Evolutionary conservation across 2,329 filamentous ascomycete genomes (phyloP), one percentile per base, ranked within the genome.

Genomic region (Paecilomyces sp.): DNA sequence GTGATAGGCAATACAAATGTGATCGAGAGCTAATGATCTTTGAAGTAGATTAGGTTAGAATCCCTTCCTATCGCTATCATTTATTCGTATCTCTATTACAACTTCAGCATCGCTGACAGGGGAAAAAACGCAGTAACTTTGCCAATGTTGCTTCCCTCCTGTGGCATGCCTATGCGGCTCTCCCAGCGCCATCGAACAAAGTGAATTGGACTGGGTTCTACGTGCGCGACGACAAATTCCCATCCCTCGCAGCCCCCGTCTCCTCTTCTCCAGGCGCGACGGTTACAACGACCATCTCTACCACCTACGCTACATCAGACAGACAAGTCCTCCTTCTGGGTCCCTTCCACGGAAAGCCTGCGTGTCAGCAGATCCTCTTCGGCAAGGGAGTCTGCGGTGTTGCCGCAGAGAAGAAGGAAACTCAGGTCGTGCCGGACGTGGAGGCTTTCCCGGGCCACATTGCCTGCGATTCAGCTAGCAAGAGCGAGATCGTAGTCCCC

Each of bases 141-240:
- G 74, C 79, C 62, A 81, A 81, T 61, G 69, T 76, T 58, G 70
- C 79, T 53, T 81, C 79, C 22, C 75, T 81, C 55, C 76, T 81
- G 57, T 80, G 77, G 77, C 78, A 81, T 68, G 71, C 75, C 58
- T 80, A 74, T 65, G 71, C 74, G 54, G 70, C 76, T 18, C 76
- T 81, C 52, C 76, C 77, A 0, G 53, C 69, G 3, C 76, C 78
- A 2, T 77, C 75, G 5, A 70, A 70, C n/a, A 64, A 71, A 54
- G 77, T 81, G 47, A 81, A 81, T 66, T 81, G 79, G 79, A 70
- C 77, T 4, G 78, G 79, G 2, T 80, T 80, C 71, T 80, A 80
- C 64, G 72, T 80, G 54, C 71, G 76, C 56, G 69, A 72, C 55
- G 75, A 77, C 63, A 76, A 76, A 61, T 77, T 77, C 64, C 75